Evolutionary conservation across 2,329 filamentous ascomycete species (phyloP), one percentile per base, ranked within the genome.

Genomic region (Fusarium subglutinans): DNA sequence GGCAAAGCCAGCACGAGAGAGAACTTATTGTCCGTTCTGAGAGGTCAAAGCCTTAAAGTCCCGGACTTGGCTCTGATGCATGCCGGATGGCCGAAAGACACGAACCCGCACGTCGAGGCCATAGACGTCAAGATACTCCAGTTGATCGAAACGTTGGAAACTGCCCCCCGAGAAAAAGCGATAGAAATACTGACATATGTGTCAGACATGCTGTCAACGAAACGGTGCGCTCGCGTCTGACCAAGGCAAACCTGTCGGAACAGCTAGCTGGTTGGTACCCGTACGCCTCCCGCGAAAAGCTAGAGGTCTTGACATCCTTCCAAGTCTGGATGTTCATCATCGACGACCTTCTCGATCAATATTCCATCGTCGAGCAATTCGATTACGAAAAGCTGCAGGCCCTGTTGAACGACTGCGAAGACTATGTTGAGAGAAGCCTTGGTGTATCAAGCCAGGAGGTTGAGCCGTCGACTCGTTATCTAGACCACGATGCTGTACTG

Each of bases 91-190:
- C 43, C 43, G 20, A 38, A 4, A 35, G 56, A 58, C 12, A n/a
- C 13, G 2, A 58, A 26, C 17, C 56, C 20, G 9, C 28, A 50
- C 5, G 15, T n/a, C 1, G 24, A 38, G 6, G 26, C 30, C 10
- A 50, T 58, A 10, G 24, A 58, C 1, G 20, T n/a, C 4, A 58
- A 58, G 15, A 50, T 58, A 7, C 10, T 51, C 3, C 24, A 50
- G 33, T 15, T 51, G 43, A 51, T 58, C 12, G 10, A 58, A 51
- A 37, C 24, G 56, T 51, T 3, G 1, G 41, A 18, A 14, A 18
- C 5, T 2, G 10, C 3, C 4, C 5, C 9, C 12, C 2, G 6
- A 41, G 8, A 6, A n/a, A n/a, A 4, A 8, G 4, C 2, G 5
- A 40, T 17, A 5, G 8, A 14, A n/a, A 9, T 22, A 8, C 41